phyloP scores from a whole-genome alignment of 1,284 basidiomycete genomes.

The Ganoderma lucidum region DNA sequence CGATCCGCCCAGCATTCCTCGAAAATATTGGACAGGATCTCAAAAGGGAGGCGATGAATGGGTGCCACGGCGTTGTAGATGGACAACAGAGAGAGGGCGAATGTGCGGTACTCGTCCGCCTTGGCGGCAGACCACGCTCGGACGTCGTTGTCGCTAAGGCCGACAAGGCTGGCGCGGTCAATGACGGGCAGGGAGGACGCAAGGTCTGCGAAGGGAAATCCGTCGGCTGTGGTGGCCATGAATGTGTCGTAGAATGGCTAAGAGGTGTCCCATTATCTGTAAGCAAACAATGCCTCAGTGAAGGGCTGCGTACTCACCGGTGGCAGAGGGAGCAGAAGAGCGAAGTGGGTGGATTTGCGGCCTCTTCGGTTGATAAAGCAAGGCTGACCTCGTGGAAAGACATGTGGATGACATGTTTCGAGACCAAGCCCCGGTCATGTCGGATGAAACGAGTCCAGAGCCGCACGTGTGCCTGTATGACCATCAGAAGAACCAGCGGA shows the following conservation, averaged over 20 bases:
- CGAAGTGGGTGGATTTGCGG: background rate
- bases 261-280: background rate
- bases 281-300: background rate
- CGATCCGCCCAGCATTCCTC: background rate
- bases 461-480: background rate
- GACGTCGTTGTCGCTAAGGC: background rate
- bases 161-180: background rate
- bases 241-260: background rate
- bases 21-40: constrained; percentile 5
- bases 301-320: background rate
- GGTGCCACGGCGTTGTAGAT: constrained; percentile 7
- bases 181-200: background rate
- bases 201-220: background rate
- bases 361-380: background rate
- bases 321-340: background rate
- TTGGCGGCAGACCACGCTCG: background rate
- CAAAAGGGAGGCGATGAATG: constrained; percentile 8
- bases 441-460: background rate
- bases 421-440: background rate
- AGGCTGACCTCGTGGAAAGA: background rate
- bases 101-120: constrained; percentile 4
- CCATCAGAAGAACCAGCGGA: background rate
- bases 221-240: background rate
- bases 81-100: constrained; percentile 3
- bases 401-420: background rate